Percentiles rank a stretch among this genome's conserved stretches.
phyloP scores from a whole-genome alignment of 768 basidiomycete species.

The Macrolepiota albuminosa region DNA sequence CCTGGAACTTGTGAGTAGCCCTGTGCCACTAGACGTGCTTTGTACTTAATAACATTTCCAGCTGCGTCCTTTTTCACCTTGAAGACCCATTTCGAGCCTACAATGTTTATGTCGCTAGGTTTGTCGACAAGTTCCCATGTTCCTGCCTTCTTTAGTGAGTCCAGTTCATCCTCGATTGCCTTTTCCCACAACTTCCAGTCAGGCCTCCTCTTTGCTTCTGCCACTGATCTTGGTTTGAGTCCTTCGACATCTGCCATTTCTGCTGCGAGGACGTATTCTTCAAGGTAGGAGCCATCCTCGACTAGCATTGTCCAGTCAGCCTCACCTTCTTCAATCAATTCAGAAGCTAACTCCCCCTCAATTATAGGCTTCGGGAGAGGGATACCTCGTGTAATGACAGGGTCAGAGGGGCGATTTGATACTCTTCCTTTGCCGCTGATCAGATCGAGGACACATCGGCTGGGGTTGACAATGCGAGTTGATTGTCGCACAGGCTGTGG shows the following conservation, averaged over 20 bases:
- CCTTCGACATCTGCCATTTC: neutral
- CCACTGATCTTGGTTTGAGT: neutral
- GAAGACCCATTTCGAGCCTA: constrained; percentile 12
- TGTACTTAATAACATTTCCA: neutral
- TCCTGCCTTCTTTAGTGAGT: constrained; percentile 6
- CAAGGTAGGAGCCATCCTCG: neutral
- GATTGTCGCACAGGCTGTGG: too few species aligned
- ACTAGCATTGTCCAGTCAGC: neutral
- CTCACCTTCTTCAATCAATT: neutral
- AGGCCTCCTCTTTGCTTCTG: neutral
- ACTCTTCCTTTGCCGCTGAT: neutral
- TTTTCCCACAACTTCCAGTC: neutral
- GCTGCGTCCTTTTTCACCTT: neutral
- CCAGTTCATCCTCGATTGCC: neutral
- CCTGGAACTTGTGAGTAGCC: constrained; percentile 17
- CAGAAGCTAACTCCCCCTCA: neutral
- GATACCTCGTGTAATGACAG: neutral
- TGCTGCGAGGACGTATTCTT: neutral
- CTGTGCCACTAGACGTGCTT: constrained; percentile 2
- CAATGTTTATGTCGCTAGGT: constrained; percentile 12
- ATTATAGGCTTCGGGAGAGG: too few species aligned
- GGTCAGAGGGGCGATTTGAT: neutral
- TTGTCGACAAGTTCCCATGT: constrained; percentile 21
- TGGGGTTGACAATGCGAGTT: neutral
- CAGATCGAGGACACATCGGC: neutral